Percentiles rank a stretch among this genome's conserved stretches.
These are phyloP conservation scores for Brassica carinata DNA, from an alignment of 345 rosid species.

Conservation along the genomic window DNA sequence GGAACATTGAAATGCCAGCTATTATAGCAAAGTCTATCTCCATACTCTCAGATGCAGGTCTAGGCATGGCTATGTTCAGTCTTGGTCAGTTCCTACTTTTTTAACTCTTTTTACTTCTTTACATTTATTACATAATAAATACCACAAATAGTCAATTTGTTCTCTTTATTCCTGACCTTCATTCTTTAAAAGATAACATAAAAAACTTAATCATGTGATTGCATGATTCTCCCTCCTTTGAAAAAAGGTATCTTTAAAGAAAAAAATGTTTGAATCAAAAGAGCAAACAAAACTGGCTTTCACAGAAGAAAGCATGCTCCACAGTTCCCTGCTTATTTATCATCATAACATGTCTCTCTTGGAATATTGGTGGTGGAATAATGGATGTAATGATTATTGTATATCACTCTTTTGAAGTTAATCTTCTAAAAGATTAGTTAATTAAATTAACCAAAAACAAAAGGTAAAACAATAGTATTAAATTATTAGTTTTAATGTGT, in stretches of 20 bases:
- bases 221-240: background rate
- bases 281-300: background rate
- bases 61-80: slow-evolving; percentile 99
- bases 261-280: background rate
- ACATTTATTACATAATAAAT: slow-evolving; percentile 10
- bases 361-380: slow-evolving; percentile 8
- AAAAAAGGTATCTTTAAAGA: background rate
- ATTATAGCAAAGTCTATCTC: slow-evolving; percentile 93
- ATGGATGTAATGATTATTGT: slow-evolving; percentile 25
- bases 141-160: slow-evolving; percentile 30
- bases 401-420: slow-evolving; percentile 22
- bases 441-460: background rate
- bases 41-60: slow-evolving; percentile 99
- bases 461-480: background rate
- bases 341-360: background rate
- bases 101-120: slow-evolving; percentile 7
- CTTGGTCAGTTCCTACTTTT: slow-evolving; percentile 70
- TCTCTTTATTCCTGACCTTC: slow-evolving; percentile 28
- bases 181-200: background rate
- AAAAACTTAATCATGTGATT: slow-evolving; percentile 14
- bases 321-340: background rate
- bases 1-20: slow-evolving; percentile 93
- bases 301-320: background rate
- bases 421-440: background rate
- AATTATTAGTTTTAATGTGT: background rate